Base-by-base conservation (phyloP, 768 basidiomycete species). In the Boletus reticuloceps region DNA sequence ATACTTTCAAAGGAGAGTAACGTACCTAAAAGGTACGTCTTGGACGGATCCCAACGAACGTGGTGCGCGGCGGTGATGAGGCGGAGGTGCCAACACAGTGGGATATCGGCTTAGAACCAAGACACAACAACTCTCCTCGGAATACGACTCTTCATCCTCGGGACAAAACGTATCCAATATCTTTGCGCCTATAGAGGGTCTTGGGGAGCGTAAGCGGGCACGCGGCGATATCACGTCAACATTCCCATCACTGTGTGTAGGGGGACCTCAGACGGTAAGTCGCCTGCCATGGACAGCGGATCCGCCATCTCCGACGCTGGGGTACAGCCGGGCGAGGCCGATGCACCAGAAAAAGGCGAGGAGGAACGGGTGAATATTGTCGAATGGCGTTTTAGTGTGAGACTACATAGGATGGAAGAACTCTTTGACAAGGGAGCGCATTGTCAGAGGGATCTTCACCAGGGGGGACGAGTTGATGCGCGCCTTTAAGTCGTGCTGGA, bases 81-180 rank as follows among this genome's bases (percentile, higher is more conserved):
- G 82, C 7, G 69, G 95, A 98, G 60, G 69, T 51, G 69, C 59
- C 54, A 70, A 44, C 39, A 53, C 58, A 27, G 55, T 37, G 12
- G 67, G 51, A 54, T 61, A 69, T n/a, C 31, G 69, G 81, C 69
- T 87, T 53, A 87, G 91, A 93, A 64, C 78, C 77, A 63, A 77
- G 91, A 32, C 36, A 27, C 12, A 51, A 57, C 43, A 47, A 58
- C 54, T 59, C 55, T 62, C 65, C 59, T 64, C 64, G 54, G 59
- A 48, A 32, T 27, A 53, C 8, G 32, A 36, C 6, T 51, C 46
- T 39, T 69, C 69, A 20, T 69, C 70, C 54, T 69, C 64, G 48
- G 70, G 69, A 64, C 70, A 72, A 57, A 70, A 70, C 3, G 56
- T n/a, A n/a, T n/a, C 70, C 19, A 66, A 29, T 1, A 70, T 70